These are phyloP conservation scores for Achaetomium macrosporum DNA, from an alignment of 2,329 filamentous ascomycete species.

Conservation along the genomic window DNA sequence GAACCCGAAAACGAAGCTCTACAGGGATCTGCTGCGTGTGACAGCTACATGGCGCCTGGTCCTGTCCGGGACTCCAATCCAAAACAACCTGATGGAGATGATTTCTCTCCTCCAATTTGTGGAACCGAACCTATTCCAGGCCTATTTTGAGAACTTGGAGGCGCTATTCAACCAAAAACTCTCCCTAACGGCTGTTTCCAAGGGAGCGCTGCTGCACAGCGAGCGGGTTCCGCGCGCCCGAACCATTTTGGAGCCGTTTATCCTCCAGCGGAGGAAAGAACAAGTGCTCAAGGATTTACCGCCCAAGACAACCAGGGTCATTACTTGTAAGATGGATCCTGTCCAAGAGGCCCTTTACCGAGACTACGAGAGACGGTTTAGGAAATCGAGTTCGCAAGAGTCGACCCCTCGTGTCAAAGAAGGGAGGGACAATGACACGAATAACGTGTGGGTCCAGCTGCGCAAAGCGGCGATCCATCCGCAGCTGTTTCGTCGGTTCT, in stretches of 20 bases:
- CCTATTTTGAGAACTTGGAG: conserved; percentile 70
- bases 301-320: conserved; percentile 68
- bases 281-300: conserved; percentile 85
- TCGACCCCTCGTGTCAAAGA: conserved; percentile 52
- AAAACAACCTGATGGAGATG: conserved; percentile 92
- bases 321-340: conserved; percentile 73
- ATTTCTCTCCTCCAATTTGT: conserved; percentile 90
- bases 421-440: conserved; percentile 48
- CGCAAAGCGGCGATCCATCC: conserved; percentile 91
- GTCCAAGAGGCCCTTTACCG: conserved; percentile 70
- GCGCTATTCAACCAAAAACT: conserved; percentile 90
- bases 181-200: conserved; percentile 69
- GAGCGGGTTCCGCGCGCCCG: conserved; percentile 83
- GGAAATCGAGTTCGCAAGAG: conserved; percentile 54
- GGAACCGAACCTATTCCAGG: conserved; percentile 74
- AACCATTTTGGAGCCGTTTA: conserved; percentile 91
- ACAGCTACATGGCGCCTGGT: conserved; percentile 77
- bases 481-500: conserved; percentile 76
- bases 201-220: conserved; percentile 77
- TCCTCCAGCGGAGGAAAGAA: conserved; percentile 86
- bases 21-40: conserved; percentile 72
- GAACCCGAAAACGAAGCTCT: conserved; percentile 76
- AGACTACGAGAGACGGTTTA: conserved; percentile 56
- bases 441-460: conserved; percentile 81
- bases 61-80: conserved; percentile 83